These are phyloP conservation scores for Venturia carpophila DNA, from an alignment of 2,329 filamentous ascomycete species.

Conservation along the genomic window DNA sequence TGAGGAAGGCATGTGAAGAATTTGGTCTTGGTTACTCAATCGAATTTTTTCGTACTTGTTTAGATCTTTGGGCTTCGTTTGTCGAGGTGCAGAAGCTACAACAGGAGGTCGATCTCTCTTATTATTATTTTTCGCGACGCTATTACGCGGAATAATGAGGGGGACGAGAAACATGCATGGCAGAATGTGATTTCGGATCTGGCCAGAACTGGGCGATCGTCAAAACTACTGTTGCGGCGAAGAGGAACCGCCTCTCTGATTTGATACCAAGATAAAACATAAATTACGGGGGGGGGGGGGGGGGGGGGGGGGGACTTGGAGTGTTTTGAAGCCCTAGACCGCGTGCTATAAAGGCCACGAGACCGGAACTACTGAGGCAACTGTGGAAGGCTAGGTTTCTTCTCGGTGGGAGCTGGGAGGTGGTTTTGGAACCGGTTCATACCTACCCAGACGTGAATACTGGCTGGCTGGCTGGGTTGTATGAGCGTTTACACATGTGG, in stretches of 20 bases:
- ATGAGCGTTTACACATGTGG: too few species aligned
- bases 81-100: conserved; percentile 1
- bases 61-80: neutral
- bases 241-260: neutral
- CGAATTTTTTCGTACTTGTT: neutral
- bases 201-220: neutral
- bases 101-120: neutral
- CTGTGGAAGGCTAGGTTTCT: too few species aligned
- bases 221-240: neutral
- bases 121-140: too few species aligned
- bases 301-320: too few species aligned
- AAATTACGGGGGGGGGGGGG: too few species aligned
- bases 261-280: neutral
- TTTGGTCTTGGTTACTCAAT: neutral
- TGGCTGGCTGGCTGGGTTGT: too few species aligned
- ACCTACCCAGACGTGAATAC: too few species aligned
- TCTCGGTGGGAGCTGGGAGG: too few species aligned
- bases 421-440: too few species aligned
- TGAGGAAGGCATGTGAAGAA: neutral
- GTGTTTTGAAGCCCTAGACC: too few species aligned
- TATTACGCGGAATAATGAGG: neutral
- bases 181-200: neutral
- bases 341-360: too few species aligned
- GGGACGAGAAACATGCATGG: neutral
- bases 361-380: too few species aligned